Base-by-base conservation (phyloP, 176 grass and related monocot genomes). In the Pontederia paniculata region DNA sequence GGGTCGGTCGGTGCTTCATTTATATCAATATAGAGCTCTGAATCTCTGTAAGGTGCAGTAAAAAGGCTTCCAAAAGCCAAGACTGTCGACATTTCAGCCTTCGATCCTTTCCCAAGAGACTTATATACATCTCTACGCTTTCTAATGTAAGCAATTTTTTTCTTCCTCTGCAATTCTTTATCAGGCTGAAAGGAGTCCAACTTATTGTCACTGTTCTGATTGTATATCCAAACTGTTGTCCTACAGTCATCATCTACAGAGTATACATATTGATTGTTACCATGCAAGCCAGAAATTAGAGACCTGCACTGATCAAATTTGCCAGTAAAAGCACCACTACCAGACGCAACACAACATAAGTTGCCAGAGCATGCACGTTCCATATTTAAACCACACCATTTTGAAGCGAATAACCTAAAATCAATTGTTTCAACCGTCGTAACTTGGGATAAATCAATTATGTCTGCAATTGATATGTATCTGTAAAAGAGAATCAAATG, bases 21-120 rank as follows among this genome's bases (percentile, higher is more conserved):
- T 44, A 98, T 91, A 74, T 98, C 93, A 58, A 98, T 75, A 61
- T 98, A 91, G 16, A 77, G 76, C 59, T 91, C 74, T 19, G 93
- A 97, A 52, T 83, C 80, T 70, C 67, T 88, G 68, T 98, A 98
- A 76, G 77, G 71, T 77, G 71, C 80, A 58, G 93, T 84, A 50
- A 97, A 98, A 71, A 91, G 72, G 47, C 83, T 98, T 22, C 93
- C 93, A 66, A 98, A 98, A 70, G 86, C 80, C 84, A 97, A 72
- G 51, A 91, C 43, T 22, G 71, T 63, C 69, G 86, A 74, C 62
- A 46, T 82, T 44, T 72, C 93, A 67, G 86, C 80, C 70, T 78
- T 19, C 47, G 83, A 87, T 71, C 83, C 80, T 62, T 80, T 83
- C 31, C 91, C 86, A 46, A 97, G 77, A 77, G 69, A 70, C 72